Conservation (phyloP, 805 yeast species). For the Pichia californica region DNA sequence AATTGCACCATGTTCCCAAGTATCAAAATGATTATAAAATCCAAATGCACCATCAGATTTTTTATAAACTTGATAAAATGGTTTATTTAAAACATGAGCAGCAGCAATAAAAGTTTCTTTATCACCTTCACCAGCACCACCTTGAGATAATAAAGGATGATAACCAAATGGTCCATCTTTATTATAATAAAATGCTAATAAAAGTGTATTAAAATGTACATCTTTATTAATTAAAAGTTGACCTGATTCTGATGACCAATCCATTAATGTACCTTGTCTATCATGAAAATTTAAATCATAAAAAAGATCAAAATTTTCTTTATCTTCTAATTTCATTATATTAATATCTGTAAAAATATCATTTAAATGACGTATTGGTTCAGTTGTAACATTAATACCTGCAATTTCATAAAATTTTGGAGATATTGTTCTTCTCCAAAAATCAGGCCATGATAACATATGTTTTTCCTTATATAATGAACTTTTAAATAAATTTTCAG, state of each 20-base stretch:
- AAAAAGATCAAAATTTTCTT: constrained; percentile 14
- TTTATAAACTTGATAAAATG: constrained; percentile 44
- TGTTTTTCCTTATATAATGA: constrained; percentile 37
- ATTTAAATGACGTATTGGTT: constrained; percentile 30
- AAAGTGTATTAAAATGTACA: constrained; percentile 49
- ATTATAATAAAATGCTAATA: constrained; percentile 62
- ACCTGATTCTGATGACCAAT: constrained; percentile 59
- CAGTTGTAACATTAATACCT: constrained; percentile 32
- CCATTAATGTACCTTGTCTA: constrained; percentile 53
- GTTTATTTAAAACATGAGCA: constrained; percentile 38
- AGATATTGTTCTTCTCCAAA: constrained; percentile 63
- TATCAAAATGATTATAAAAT: constrained; percentile 21
- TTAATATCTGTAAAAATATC: constrained; percentile 20
- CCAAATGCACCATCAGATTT: constrained; percentile 24
- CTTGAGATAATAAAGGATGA: constrained; percentile 56
- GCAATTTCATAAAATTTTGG: constrained; percentile 57
- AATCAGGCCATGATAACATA: constrained; percentile 66
- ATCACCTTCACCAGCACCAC: constrained; percentile 71
- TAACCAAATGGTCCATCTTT: constrained; percentile 54
- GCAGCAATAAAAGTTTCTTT: constrained; percentile 70
- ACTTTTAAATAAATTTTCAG: constrained; percentile 44
- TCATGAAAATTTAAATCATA: constrained; percentile 44
- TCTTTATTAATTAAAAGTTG: constrained; percentile 54
- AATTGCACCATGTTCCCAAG: constrained; percentile 28
- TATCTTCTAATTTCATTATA: constrained; percentile 12